Evolutionary conservation across 805 yeast species (phyloP).

Genomic region (Myxozyma neotropica): DNA sequence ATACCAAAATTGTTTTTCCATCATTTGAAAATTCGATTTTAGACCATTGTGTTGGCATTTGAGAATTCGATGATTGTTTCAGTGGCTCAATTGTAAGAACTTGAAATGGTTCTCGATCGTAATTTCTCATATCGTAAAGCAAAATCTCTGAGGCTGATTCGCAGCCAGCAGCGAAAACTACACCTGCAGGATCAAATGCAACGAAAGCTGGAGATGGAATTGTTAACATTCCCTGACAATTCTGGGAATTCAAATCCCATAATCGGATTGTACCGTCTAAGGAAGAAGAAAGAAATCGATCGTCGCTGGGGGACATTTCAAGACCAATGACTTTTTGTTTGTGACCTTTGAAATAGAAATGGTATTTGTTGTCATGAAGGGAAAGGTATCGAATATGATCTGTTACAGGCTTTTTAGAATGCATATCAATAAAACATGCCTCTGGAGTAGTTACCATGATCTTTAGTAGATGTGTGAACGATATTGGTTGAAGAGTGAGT

Average conservation of each 20-base stretch:
- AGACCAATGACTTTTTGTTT: conserved; percentile 70
- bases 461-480: conserved; percentile 80
- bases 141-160: conserved; percentile 50
- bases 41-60: conserved; percentile 48
- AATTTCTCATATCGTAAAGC: conserved; percentile 62
- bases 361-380: conserved; percentile 72
- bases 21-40: conserved; percentile 79
- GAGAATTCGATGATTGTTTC: conserved; percentile 22
- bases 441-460: conserved; percentile 57
- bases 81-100: conserved; percentile 47
- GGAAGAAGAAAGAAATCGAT: conserved; percentile 66
- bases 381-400: conserved; percentile 67
- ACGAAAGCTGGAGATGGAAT: conserved; percentile 58
- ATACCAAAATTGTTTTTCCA: conserved; percentile 64
- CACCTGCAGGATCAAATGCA: conserved; percentile 83
- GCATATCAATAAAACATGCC: neutral
- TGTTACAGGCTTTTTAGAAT: conserved; percentile 1
- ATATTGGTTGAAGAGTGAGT: conserved; percentile 73
- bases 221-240: conserved; percentile 63
- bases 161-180: conserved; percentile 71
- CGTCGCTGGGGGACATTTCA: conserved; percentile 71
- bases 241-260: conserved; percentile 80
- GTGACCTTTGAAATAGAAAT: conserved; percentile 89
- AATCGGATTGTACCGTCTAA: conserved; percentile 76
- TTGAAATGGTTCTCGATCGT: conserved; percentile 60